Conservation (phyloP, 192 early-diverging fungal genomes). For the Podila horticola region DNA sequence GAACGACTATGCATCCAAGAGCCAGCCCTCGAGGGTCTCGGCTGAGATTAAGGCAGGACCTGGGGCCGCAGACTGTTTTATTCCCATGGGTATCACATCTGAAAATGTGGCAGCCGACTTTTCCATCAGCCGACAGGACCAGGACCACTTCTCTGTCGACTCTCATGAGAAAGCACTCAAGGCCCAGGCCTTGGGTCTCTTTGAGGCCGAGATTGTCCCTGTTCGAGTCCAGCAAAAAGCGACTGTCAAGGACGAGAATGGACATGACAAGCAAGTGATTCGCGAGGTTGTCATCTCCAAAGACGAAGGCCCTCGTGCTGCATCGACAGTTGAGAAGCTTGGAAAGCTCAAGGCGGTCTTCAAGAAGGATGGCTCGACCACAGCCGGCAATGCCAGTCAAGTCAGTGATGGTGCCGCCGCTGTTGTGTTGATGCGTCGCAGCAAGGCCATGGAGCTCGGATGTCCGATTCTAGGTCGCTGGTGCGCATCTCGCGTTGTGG, state of each 20-base stretch:
- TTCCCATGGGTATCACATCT: slow-evolving; percentile 92
- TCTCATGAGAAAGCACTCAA: slow-evolving; percentile 82
- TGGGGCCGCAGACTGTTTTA: slow-evolving; percentile 79
- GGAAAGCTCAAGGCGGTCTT: slow-evolving; percentile 90
- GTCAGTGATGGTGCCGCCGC: slow-evolving; percentile 96
- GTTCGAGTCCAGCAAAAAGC: slow-evolving; percentile 58
- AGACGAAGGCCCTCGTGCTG: slow-evolving; percentile 90
- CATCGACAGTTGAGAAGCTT: slow-evolving; percentile 79
- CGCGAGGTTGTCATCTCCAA: slow-evolving; percentile 68
- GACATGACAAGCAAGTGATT: slow-evolving; percentile 55
- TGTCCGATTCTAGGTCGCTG: slow-evolving; percentile 85
- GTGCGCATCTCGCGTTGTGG: slow-evolving; percentile 84
- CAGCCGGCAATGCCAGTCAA: slow-evolving; percentile 95
- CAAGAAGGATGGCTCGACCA: slow-evolving; percentile 82
- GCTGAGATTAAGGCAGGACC: slow-evolving; percentile 71
- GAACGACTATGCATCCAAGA: slow-evolving; percentile 82
- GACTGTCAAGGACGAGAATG: slow-evolving; percentile 78
- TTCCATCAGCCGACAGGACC: slow-evolving; percentile 78
- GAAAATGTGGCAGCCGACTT: slow-evolving; percentile 95
- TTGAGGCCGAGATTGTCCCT: slow-evolving; percentile 90
- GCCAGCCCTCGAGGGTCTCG: slow-evolving; percentile 77
- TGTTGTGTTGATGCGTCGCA: slow-evolving; percentile 91
- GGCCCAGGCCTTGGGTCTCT: slow-evolving; percentile 88
- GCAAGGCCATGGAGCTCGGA: slow-evolving; percentile 84
- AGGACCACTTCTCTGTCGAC: slow-evolving; percentile 86